These are phyloP conservation scores for Solanum boliviense DNA, from an alignment of 257 asterid genomes.

Conservation along the genomic window DNA sequence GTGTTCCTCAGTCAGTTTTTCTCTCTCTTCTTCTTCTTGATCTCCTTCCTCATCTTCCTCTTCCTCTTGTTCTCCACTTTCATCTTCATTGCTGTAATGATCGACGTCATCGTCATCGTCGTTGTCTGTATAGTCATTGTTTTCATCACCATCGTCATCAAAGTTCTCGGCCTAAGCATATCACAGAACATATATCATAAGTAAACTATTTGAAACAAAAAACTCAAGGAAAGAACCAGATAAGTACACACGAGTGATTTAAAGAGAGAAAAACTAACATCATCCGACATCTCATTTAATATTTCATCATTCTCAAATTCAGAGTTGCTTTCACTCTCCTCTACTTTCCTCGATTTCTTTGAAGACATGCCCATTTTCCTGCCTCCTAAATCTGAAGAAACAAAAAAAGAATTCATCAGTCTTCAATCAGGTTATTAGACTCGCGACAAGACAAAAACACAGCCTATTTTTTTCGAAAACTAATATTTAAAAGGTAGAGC, in stretches of 20 bases:
- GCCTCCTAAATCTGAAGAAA: not conserved
- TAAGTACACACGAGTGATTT: not conserved
- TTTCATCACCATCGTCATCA: conserved; percentile 7
- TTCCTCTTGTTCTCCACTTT: conserved; percentile 18
- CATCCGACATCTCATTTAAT: conserved; percentile 11
- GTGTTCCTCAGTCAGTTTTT: conserved; percentile 12
- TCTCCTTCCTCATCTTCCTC: conserved; percentile 11
- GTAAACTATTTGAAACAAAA: not conserved
- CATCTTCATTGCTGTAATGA: conserved; percentile 7
- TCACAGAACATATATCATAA: not conserved
- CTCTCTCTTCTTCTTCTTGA: conserved; percentile 4
- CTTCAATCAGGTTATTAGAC: not conserved
- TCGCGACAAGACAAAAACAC: not conserved
- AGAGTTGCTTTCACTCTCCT: conserved; percentile 34
- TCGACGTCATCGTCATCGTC: conserved; percentile 1
- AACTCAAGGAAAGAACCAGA: not conserved
- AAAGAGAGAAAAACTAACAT: conserved; percentile 21
- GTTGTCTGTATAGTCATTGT: not conserved
- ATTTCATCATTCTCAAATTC: conserved; percentile 26
- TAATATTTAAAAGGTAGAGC: not conserved
- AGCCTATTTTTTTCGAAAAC: not conserved
- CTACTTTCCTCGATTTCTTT: conserved; percentile 16
- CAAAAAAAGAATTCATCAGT: not conserved
- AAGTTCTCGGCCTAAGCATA: conserved; percentile 4
- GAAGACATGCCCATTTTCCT: conserved; percentile 19